Evolutionary conservation across 352 stramenopile genomes (phyloP), one percentile per base, ranked within the genome.

Genomic region (Phytophthora cactorum): DNA sequence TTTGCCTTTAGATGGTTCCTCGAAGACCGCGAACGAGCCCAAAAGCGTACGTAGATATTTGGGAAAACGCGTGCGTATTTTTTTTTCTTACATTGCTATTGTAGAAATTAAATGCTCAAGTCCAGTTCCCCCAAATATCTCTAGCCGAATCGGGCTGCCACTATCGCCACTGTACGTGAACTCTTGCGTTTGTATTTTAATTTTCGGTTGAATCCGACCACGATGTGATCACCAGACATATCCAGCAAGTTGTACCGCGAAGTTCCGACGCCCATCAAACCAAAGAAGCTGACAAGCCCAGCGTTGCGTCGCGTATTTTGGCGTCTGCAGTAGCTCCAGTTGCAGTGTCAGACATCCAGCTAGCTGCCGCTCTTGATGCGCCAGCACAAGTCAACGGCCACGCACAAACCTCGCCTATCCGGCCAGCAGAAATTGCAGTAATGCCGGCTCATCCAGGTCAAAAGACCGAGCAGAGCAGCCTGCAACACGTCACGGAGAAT

Each of bases 1-100:
- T n/a, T 61, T 54, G 22, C 7, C n/a, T 52, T 11, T 27, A 79
- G 72, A 39, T 79, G 72, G 72, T 47, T 76, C 27, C 41, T 79
- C 4, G 72, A 79, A 36, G 72, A 79, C 8, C 68, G 67, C 9
- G 38, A 74, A n/a, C 58, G 51, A 52, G 22, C 6, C 12, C 36
- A 71, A 44, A 67, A 74, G 22, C 31, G 67, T 75, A 70, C 2
- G 47, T 55, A 15, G 39, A 51, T 11, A 1, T 15, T 4, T 17
- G 10, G 12, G 25, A 25, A 52, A 27, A 4, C n/a, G 17, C 6
- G 36, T 17, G 9, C 4, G 15, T 31, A 7, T 2, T 36, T 3
- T 11, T 27, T 5, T 0, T n/a, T 46, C 34, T 59, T 14, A 65
- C 59, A 22, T 51, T 51, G 10, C 9, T 49, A n/a, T 15, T 32